Conservation (phyloP, 2,329 filamentous ascomycete genomes). For the Stemphylium vesicarium region DNA sequence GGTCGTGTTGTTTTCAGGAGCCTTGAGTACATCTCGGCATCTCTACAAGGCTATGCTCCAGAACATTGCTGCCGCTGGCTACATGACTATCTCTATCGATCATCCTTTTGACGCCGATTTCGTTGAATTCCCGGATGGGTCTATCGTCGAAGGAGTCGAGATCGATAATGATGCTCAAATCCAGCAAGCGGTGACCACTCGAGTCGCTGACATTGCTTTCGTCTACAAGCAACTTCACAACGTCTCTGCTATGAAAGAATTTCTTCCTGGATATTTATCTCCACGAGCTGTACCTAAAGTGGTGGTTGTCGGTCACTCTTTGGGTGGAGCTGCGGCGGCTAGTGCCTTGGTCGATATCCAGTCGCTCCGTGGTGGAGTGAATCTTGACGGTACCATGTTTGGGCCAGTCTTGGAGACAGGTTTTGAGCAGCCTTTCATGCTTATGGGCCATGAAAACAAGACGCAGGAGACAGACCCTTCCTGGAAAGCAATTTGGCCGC, state of each 20-base stretch:
- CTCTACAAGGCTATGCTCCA: conserved; percentile 54
- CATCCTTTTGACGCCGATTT: conserved; percentile 57
- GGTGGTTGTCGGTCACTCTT: conserved; percentile 45
- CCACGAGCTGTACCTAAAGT: background rate
- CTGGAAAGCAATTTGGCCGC: conserved; percentile 33
- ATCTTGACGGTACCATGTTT: conserved; percentile 47
- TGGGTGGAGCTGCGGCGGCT: conserved; percentile 45
- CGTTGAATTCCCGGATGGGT: conserved; percentile 58
- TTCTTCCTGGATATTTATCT: background rate
- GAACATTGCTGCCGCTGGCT: conserved; percentile 57
- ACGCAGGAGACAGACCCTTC: conserved; percentile 37
- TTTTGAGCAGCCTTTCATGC: conserved; percentile 28
- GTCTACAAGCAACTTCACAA: conserved; percentile 27
- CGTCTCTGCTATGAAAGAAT: conserved; percentile 8
- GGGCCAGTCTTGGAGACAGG: conserved; percentile 22
- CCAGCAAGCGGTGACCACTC: conserved; percentile 26
- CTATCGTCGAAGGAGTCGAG: conserved; percentile 32
- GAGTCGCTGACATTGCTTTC: conserved; percentile 32
- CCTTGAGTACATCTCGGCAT: conserved; percentile 53
- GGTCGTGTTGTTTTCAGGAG: conserved; percentile 55
- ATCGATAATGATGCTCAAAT: conserved; percentile 32
- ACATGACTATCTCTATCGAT: conserved; percentile 57
- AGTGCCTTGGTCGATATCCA: conserved; percentile 18
- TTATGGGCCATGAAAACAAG: conserved; percentile 38
- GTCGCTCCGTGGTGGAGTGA: conserved; percentile 37